Conservation (phyloP, 1,284 basidiomycete species). For the Rhodotorula sp. region DNA sequence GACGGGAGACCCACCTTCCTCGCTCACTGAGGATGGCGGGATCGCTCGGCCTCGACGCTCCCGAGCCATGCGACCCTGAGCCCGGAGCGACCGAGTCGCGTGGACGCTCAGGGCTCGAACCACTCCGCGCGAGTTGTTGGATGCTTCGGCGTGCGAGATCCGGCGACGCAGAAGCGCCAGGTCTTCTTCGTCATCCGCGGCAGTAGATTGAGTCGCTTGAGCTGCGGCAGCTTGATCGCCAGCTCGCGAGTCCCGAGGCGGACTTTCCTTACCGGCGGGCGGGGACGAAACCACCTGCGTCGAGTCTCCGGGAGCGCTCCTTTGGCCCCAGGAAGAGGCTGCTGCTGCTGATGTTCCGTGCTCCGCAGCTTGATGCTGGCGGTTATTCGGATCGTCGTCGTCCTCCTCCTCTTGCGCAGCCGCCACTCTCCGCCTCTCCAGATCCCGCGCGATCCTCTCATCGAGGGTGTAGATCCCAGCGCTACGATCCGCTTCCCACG, state of each 20-base stretch:
- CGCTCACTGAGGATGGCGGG: not conserved
- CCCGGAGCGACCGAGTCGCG: slow-evolving; percentile 1
- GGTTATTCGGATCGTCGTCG: not conserved
- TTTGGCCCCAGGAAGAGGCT: too few species aligned
- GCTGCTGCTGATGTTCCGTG: not conserved
- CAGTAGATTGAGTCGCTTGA: too few species aligned
- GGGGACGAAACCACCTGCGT: too few species aligned
- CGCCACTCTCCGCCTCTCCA: slow-evolving; percentile 25
- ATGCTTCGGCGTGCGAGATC: slow-evolving; percentile 13
- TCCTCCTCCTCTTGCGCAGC: not conserved
- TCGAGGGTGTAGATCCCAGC: slow-evolving; percentile 30
- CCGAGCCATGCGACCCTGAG: not conserved
- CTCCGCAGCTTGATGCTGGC: not conserved
- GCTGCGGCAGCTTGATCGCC: not conserved
- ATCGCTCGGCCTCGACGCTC: not conserved
- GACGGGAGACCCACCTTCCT: not conserved
- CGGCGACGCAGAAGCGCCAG: slow-evolving; percentile 10
- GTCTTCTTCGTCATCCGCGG: not conserved
- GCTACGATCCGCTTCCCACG: slow-evolving; percentile 36
- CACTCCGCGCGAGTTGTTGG: slow-evolving; percentile 19
- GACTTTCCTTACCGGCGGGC: too few species aligned
- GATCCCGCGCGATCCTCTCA: slow-evolving; percentile 33
- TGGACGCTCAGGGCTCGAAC: slow-evolving; percentile 14
- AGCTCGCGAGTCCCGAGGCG: too few species aligned
- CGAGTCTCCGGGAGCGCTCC: too few species aligned